Percentiles rank a stretch among this genome's conserved stretches.
These are phyloP conservation scores for Cladophialophora exuberans DNA, from an alignment of 2,329 filamentous ascomycete genomes.

Conservation along the genomic window DNA sequence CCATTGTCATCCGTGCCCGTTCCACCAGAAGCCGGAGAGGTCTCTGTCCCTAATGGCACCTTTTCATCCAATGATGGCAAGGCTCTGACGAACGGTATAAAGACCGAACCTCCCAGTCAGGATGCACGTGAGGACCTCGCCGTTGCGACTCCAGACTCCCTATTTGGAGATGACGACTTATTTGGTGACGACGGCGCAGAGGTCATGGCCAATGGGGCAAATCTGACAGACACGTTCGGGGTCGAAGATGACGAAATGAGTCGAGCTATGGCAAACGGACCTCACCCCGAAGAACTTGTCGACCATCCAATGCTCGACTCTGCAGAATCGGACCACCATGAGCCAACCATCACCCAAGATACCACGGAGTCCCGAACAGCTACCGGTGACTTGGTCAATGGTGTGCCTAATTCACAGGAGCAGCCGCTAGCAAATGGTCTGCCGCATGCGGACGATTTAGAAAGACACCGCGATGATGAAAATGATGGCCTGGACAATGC, in stretches of 20 bases:
- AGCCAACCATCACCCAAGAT: conserved; percentile 2
- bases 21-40: conserved; percentile 69
- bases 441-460: conserved; percentile 47
- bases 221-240: conserved; percentile 65
- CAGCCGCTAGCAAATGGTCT: conserved; percentile 45
- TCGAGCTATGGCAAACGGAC: conserved; percentile 68
- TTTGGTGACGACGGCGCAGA: conserved; percentile 79
- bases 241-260: conserved; percentile 87
- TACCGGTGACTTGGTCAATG: conserved; percentile 27
- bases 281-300: conserved; percentile 54
- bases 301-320: conserved; percentile 25
- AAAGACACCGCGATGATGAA: conserved; percentile 38
- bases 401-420: conserved; percentile 26
- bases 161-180: conserved; percentile 82
- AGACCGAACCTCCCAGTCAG: conserved; percentile 38
- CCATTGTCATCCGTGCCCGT: conserved; percentile 76
- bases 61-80: conserved; percentile 75
- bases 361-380: conserved; percentile 14
- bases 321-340: conserved; percentile 7
- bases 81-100: conserved; percentile 59
- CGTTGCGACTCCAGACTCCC: conserved; percentile 72
- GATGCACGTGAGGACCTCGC: conserved; percentile 56
- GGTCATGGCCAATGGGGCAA: conserved; percentile 49
- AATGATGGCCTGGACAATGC: conserved; percentile 55
- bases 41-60: conserved; percentile 63